Base-by-base conservation (phyloP, 176 grass and related monocot genomes). In the Oryza longistaminata region DNA sequence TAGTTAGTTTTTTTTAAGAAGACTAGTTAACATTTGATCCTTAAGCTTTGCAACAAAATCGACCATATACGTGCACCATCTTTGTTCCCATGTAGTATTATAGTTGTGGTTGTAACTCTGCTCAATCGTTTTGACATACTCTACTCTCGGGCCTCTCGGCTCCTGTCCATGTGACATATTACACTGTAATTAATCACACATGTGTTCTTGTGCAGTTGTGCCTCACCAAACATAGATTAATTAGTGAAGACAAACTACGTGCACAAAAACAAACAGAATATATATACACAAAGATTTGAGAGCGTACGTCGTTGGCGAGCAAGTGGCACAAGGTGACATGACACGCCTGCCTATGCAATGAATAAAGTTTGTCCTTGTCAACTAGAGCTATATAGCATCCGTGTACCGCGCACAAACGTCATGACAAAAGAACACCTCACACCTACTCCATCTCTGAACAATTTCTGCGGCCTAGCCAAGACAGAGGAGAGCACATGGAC, bases 291-390 rank as follows among this genome's bases (percentile, higher is more conserved):
- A 62, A 62, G 58, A 62, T 62, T 62, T 21, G 14, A 31, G 37
- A 72, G 61, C 70, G 44, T 27, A 27, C 0, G 27, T 27, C 81
- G 43, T 68, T 76, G 64, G 44, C 78, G 58, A 70, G 34, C 85
- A 87, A 76, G 79, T 82, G 75, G 72, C 79, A 49, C 17, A 70
- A 58, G 0, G 45, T 58, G 77, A 81, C 77, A 81, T 60, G 16
- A 67, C 85, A 33, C 77, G 33, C 15, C 49, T 67, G 65, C 71
- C n/a, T 27, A 81, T 15, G 77, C 77, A 58, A 75, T 68, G 77
- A 87, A 60, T 68, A 87, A 45, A 55, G 84, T 73, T 64, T 79
- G 74, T 64, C 83, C 65, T 9, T 45, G 65, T 61, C 34, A 70
- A 58, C 43, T 77, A 33, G 19, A 37, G 35, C 35, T 37, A 27